Evolutionary conservation across 768 basidiomycete species (phyloP).

Genomic region (Boletus pseudopeckii): DNA sequence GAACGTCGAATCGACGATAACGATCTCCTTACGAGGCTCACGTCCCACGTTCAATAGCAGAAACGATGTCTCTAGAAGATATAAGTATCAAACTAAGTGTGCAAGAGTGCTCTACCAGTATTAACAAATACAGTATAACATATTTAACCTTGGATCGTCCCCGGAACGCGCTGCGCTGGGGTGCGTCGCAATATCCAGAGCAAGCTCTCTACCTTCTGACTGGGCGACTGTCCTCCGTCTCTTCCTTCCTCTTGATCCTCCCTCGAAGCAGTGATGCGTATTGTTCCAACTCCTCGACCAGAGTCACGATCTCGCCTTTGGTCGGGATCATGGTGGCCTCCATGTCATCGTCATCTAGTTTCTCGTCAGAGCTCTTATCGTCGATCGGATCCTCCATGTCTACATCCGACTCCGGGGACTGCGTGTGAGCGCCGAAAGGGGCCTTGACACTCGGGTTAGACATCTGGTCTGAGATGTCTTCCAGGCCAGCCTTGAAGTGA

Average conservation of each 20-base stretch:
- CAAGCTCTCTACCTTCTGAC: constrained; percentile 9
- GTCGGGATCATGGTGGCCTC: constrained; percentile 16
- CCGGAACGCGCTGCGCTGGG: constrained; percentile 8
- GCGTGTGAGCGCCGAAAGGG: neutral
- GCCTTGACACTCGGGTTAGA: neutral
- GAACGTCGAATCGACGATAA: constrained; percentile 46
- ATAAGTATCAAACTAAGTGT: constrained; percentile 16
- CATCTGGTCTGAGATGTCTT: constrained; percentile 18
- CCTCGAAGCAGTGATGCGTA: constrained; percentile 62
- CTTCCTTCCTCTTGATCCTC: constrained; percentile 41
- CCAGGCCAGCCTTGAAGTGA: constrained; percentile 44
- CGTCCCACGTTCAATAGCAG: constrained; percentile 13
- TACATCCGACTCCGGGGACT: constrained; percentile 10
- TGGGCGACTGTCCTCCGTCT: constrained; percentile 8
- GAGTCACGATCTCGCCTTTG: constrained; percentile 35
- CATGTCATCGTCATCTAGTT: constrained; percentile 1
- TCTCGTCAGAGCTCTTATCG: constrained; percentile 5
- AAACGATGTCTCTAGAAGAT: neutral
- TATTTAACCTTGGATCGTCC: constrained; percentile 6
- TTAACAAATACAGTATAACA: constrained; percentile 29
- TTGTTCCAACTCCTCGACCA: constrained; percentile 54
- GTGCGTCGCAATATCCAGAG: neutral
- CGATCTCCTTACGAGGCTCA: constrained; percentile 41
- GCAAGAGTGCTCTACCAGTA: constrained; percentile 16
- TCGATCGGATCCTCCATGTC: constrained; percentile 19